These are phyloP conservation scores for Mollisia scopiformis DNA, from an alignment of 2,329 filamentous ascomycete genomes.

Conservation along the genomic window DNA sequence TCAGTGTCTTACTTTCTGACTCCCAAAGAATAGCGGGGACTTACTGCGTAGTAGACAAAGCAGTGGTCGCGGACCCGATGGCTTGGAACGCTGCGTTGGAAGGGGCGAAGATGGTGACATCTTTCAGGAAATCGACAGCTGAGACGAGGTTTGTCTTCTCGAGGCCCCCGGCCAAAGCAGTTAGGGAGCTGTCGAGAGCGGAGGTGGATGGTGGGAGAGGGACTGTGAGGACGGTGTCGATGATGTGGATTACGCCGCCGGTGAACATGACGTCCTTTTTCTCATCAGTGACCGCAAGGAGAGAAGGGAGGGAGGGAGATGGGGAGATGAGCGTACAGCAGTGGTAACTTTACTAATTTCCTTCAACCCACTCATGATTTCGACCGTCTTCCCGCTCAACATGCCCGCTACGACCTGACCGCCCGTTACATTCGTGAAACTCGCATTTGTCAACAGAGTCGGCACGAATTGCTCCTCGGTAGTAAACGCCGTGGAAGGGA, in stretches of 20 bases:
- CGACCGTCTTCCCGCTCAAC: conserved; percentile 43
- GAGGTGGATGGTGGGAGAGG: conserved; percentile 42
- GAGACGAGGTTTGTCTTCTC: conserved; percentile 35
- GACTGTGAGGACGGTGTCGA: conserved; percentile 52
- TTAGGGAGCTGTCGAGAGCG: conserved; percentile 38
- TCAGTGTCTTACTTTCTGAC: too few species aligned
- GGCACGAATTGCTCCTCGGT: conserved; percentile 41
- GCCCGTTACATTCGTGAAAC: conserved; percentile 50
- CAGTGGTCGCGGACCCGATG: conserved; percentile 36
- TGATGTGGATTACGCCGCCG: conserved; percentile 53
- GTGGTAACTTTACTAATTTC: conserved; percentile 27
- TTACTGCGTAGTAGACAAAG: too few species aligned
- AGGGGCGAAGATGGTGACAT: conserved; percentile 52
- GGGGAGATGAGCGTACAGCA: too few species aligned
- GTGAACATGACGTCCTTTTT: conserved; percentile 51
- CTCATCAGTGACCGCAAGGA: neutral
- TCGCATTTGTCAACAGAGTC: conserved; percentile 44
- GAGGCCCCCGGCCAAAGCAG: conserved; percentile 37
- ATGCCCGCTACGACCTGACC: conserved; percentile 48
- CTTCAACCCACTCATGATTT: conserved; percentile 39
- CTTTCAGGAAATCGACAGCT: conserved; percentile 42
- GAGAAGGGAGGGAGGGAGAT: neutral
- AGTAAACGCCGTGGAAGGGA: conserved; percentile 20
- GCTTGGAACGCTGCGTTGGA: conserved; percentile 37
- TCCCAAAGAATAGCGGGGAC: neutral